These are phyloP conservation scores for Lotmaria passim DNA, from an alignment of 208 protist genomes.

Conservation along the genomic window DNA sequence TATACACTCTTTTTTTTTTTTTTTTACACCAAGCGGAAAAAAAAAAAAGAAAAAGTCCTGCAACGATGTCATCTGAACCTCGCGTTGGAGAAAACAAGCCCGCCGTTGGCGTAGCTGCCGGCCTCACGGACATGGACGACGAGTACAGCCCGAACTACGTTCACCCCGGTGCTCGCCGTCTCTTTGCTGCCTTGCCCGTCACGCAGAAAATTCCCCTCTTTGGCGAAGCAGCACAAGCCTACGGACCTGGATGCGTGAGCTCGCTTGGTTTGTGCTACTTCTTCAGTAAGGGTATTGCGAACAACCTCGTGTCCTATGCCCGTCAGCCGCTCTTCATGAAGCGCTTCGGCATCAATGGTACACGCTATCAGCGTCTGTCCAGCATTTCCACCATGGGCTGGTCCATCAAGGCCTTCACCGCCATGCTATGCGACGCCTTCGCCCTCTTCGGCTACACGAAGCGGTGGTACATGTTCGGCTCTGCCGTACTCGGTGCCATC, in stretches of 20 bases:
- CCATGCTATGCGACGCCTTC: slow-evolving; percentile 67
- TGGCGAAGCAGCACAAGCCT: slow-evolving; percentile 39
- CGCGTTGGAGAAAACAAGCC: background rate
- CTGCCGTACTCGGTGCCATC: slow-evolving; percentile 42
- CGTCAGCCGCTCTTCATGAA: slow-evolving; percentile 55
- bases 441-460: slow-evolving; percentile 71
- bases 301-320: slow-evolving; percentile 46
- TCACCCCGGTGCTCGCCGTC: slow-evolving; percentile 41
- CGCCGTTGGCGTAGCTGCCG: background rate
- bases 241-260: slow-evolving; percentile 39
- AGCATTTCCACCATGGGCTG: slow-evolving; percentile 52
- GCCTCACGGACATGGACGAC: slow-evolving; percentile 12
- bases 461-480: slow-evolving; percentile 70
- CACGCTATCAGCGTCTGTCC: slow-evolving; percentile 60
- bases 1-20: background rate
- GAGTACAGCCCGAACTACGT: slow-evolving; percentile 32
- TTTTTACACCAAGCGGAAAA: background rate
- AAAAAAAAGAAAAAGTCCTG: background rate
- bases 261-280: slow-evolving; percentile 55
- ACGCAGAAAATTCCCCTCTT: slow-evolving; percentile 47
- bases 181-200: slow-evolving; percentile 38
- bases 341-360: slow-evolving; percentile 44
- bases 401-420: slow-evolving; percentile 72
- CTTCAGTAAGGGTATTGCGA: slow-evolving; percentile 56
- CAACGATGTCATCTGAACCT: slow-evolving; percentile 8